These are phyloP conservation scores for Dendrothele bispora DNA, from an alignment of 768 basidiomycete genomes.

Conservation along the genomic window DNA sequence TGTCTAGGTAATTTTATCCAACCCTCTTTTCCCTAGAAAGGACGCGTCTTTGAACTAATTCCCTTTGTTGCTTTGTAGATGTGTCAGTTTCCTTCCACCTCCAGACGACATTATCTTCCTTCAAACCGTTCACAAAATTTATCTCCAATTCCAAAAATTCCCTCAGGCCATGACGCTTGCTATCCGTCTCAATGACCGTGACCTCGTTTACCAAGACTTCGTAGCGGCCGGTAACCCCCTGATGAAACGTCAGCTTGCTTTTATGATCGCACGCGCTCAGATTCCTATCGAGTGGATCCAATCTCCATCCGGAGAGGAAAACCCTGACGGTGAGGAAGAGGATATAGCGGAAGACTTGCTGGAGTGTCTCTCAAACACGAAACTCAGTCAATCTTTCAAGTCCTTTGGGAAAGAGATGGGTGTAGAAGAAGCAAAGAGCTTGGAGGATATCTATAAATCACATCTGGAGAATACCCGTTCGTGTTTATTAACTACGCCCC, in stretches of 20 bases:
- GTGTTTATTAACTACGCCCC: conserved; percentile 12
- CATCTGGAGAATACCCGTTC: conserved; percentile 89
- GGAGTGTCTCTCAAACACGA: conserved; percentile 84
- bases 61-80: conserved; percentile 42
- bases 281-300: conserved; percentile 90
- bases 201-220: conserved; percentile 85
- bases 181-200: conserved; percentile 78
- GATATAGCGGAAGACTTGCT: conserved; percentile 79
- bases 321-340: conserved; percentile 52
- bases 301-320: conserved; percentile 48
- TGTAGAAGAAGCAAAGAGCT: conserved; percentile 82
- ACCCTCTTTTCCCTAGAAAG: neutral
- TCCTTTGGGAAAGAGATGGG: conserved; percentile 94
- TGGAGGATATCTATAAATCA: conserved; percentile 97
- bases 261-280: conserved; percentile 90
- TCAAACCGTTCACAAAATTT: conserved; percentile 84
- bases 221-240: conserved; percentile 83
- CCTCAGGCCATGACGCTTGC: conserved; percentile 89
- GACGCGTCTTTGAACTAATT: no score
- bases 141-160: conserved; percentile 82
- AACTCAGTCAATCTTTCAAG: conserved; percentile 81
- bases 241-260: conserved; percentile 95
- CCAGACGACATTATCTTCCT: conserved; percentile 93
- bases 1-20: conserved; percentile 70
- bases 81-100: conserved; percentile 86